These are phyloP conservation scores for Cynara cardunculus DNA, from an alignment of 129 eudicot genomes.

Conservation along the genomic window DNA sequence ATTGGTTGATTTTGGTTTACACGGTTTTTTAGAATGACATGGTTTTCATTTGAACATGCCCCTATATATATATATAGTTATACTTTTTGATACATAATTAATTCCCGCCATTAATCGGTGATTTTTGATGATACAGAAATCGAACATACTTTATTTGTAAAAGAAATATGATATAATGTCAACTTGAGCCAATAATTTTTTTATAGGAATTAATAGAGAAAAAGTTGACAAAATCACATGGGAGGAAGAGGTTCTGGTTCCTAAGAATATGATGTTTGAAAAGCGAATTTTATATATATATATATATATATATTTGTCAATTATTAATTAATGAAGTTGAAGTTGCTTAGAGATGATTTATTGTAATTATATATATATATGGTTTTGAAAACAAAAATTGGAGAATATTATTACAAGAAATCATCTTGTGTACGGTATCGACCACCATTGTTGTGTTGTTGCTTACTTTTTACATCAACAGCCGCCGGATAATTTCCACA, in stretches of 20 bases:
- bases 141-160: neutral
- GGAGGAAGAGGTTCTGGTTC: conserved; percentile 19
- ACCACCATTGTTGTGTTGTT: conserved; percentile 25
- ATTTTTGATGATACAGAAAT: neutral
- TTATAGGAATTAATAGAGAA: conserved; percentile 9
- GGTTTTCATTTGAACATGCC: no score
- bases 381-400: neutral
- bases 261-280: conserved; percentile 28
- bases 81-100: neutral
- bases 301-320: no score
- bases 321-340: neutral
- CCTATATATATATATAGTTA: no score
- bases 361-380: neutral
- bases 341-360: conserved; percentile 18
- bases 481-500: conserved; percentile 30
- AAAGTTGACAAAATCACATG: conserved; percentile 29
- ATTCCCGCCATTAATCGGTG: neutral
- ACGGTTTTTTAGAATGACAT: no score
- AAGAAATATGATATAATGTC: conserved; percentile 1
- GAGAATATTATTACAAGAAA: conserved; percentile 30
- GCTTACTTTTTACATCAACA: conserved; percentile 31
- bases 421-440: conserved; percentile 34
- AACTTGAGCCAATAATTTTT: conserved; percentile 23
- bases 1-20: no score
- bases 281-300: neutral